phyloP scores from a whole-genome alignment of 495 filamentous ascomycete genomes.

The Hypoxylon perforatum region DNA sequence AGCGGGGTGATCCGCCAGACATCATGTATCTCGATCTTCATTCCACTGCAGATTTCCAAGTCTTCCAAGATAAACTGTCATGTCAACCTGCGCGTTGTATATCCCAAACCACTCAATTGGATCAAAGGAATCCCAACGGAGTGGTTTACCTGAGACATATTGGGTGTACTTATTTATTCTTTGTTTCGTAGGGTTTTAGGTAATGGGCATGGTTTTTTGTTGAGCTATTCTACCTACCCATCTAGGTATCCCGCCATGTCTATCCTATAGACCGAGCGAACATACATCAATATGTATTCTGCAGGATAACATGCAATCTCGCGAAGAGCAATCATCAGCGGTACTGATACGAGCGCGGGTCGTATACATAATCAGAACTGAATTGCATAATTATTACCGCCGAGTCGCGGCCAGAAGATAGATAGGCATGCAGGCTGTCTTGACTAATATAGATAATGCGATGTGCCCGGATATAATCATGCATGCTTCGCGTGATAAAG shows the following conservation, averaged over 20 bases:
- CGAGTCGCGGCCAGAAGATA: neutral
- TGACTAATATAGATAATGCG: neutral
- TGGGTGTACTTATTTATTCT: neutral
- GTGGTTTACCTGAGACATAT: conserved; percentile 13
- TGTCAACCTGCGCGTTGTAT: neutral
- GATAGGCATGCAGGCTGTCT: neutral
- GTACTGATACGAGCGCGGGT: no score
- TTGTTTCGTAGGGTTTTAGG: neutral
- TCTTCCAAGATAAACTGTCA: neutral
- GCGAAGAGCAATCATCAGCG: neutral
- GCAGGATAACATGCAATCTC: conserved; percentile 14
- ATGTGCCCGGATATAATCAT: neutral
- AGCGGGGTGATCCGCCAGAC: neutral
- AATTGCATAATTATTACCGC: conserved; percentile 7
- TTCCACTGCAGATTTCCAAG: neutral
- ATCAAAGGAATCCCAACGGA: conserved; percentile 18
- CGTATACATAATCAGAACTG: neutral
- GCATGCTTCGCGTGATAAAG: no score
- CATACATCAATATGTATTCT: no score
- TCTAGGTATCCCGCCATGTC: conserved; percentile 6
- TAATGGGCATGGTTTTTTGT: conserved; percentile 12
- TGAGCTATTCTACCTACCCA: conserved; percentile 12
- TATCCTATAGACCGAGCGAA: no score
- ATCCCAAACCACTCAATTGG: neutral
- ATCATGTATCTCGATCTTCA: neutral